Percentiles rank a stretch among this genome's conserved stretches.
Evolutionary conservation across 2,329 filamentous ascomycete species (phyloP).

Genomic region (Orbilia quercus): DNA sequence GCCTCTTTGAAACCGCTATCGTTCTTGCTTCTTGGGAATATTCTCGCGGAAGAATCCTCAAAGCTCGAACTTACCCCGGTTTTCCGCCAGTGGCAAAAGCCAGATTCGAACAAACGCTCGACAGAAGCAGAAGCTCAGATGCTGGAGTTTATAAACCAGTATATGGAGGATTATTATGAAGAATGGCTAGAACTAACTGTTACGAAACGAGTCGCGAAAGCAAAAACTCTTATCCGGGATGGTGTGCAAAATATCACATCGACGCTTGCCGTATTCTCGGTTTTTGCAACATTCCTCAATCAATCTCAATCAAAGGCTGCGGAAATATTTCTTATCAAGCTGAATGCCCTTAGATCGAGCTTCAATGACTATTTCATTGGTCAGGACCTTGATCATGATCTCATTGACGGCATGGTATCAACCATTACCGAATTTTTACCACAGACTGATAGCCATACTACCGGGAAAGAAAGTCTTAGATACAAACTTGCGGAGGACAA

Average conservation of each 20-base stretch:
- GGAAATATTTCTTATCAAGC: slow-evolving; percentile 44
- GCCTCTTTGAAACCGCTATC: slow-evolving; percentile 52
- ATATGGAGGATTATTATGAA: slow-evolving; percentile 39
- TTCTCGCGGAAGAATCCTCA: slow-evolving; percentile 31
- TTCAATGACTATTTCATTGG: slow-evolving; percentile 32
- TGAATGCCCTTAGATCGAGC: slow-evolving; percentile 14
- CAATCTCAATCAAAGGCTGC: slow-evolving; percentile 32
- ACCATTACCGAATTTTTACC: slow-evolving; percentile 32
- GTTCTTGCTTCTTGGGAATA: slow-evolving; percentile 52
- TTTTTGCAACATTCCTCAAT: slow-evolving; percentile 47
- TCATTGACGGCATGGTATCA: slow-evolving; percentile 23
- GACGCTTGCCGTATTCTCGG: slow-evolving; percentile 29
- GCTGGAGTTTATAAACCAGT: slow-evolving; percentile 40
- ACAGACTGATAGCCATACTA: slow-evolving; percentile 16
- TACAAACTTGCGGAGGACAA: slow-evolving; percentile 37
- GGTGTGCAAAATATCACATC: slow-evolving; percentile 26
- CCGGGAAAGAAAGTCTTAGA: slow-evolving; percentile 6
- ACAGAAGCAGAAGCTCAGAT: slow-evolving; percentile 43
- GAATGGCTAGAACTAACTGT: slow-evolving; percentile 21
- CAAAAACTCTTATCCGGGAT: slow-evolving; percentile 12
- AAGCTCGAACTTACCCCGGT: slow-evolving; percentile 1
- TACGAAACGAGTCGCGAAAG: background rate
- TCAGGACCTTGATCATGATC: slow-evolving; percentile 13
- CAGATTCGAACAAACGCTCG: slow-evolving; percentile 37
- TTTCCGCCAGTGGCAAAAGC: slow-evolving; percentile 34